Evolutionary conservation across 768 basidiomycete genomes (phyloP).

Genomic region (Mrakia hoshinonis): DNA sequence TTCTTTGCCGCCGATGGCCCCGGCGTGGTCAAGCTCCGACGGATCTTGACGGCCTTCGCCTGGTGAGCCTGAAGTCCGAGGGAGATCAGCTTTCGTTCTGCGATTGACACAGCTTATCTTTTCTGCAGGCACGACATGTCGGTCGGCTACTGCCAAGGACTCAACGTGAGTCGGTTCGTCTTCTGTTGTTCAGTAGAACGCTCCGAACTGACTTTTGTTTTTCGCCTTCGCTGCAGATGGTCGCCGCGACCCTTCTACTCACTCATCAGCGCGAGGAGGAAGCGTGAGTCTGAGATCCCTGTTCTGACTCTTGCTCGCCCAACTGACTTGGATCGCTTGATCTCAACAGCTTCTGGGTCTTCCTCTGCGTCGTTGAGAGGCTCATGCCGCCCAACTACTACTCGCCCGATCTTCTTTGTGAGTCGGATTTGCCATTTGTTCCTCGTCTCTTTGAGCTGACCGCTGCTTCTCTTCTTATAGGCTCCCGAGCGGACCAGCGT

Average conservation of each 20-base stretch:
- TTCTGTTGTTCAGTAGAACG: neutral
- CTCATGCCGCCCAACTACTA: conserved; percentile 74
- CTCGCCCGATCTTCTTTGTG: conserved; percentile 77
- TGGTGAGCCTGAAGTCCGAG: conserved; percentile 49
- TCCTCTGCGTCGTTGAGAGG: conserved; percentile 26
- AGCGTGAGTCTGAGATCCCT: neutral
- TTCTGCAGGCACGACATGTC: conserved; percentile 67
- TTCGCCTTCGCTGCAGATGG: conserved; percentile 53
- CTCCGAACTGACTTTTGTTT: conserved; percentile 36
- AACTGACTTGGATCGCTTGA: neutral
- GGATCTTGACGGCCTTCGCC: conserved; percentile 85
- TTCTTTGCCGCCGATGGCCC: conserved; percentile 97
- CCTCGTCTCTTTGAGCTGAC: neutral
- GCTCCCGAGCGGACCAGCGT: conserved; percentile 80
- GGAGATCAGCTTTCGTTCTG: neutral
- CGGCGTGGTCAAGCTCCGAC: conserved; percentile 80
- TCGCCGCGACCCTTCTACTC: conserved; percentile 85
- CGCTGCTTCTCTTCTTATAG: neutral
- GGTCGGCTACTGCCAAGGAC: conserved; percentile 78
- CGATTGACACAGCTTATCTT: neutral
- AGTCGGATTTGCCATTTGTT: neutral
- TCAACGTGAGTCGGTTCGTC: conserved; percentile 31
- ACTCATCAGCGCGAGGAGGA: conserved; percentile 73
- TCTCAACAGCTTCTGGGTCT: conserved; percentile 22
- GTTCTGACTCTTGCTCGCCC: neutral